phyloP scores from a whole-genome alignment of 208 protist species.

The Trypanosoma caninum region DNA sequence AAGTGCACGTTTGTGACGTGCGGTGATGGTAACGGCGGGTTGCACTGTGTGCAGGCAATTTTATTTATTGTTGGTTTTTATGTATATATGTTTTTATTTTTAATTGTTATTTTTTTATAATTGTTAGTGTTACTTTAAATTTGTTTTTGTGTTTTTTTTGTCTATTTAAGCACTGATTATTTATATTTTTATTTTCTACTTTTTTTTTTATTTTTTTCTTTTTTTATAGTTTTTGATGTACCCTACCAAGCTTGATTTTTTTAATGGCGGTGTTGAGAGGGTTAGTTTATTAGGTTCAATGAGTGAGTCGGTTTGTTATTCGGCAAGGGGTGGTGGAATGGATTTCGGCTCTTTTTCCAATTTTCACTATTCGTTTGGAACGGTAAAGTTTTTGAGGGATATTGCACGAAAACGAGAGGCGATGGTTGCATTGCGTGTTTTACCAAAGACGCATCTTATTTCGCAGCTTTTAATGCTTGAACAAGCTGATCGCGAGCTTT shows the following conservation, averaged over 20 bases:
- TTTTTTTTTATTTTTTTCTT: slow-evolving; percentile 14
- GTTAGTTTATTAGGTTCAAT: too few relatives aligned
- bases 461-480: slow-evolving; percentile 49
- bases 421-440: slow-evolving; percentile 39
- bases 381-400: slow-evolving; percentile 60
- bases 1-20: background rate
- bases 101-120: too few relatives aligned
- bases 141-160: too few relatives aligned
- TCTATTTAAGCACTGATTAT: background rate
- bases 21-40: background rate
- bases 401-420: slow-evolving; percentile 41
- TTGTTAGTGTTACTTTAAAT: background rate
- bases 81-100: too few relatives aligned
- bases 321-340: background rate
- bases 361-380: slow-evolving; percentile 31
- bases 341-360: background rate
- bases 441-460: slow-evolving; percentile 65
- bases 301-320: too few relatives aligned
- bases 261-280: too few relatives aligned
- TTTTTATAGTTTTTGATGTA: background rate
- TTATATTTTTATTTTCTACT: background rate
- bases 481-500: slow-evolving; percentile 37
- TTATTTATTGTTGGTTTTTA: too few relatives aligned
- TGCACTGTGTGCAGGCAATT: background rate
- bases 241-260: too few relatives aligned